phyloP scores from a whole-genome alignment of 768 basidiomycete genomes.

The Xerocomellus intermedius region DNA sequence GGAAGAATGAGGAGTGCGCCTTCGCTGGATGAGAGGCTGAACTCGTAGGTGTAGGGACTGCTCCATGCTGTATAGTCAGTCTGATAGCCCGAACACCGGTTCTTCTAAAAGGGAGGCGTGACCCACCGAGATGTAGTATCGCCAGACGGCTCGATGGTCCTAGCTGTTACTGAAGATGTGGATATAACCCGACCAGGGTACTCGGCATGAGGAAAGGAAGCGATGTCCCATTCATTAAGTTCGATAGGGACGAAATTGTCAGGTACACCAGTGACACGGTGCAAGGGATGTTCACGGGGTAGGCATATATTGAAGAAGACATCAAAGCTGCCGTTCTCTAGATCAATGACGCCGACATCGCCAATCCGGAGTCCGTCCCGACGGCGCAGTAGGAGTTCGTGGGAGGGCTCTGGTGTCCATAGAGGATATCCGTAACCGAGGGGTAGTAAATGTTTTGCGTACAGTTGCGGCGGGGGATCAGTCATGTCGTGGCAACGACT shows the following conservation, averaged over 20 bases:
- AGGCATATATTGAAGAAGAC: conserved; percentile 38
- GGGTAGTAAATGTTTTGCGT: conserved; percentile 13
- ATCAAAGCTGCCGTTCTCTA: conserved; percentile 32
- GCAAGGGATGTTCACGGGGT: conserved; percentile 28
- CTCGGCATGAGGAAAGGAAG: conserved; percentile 9
- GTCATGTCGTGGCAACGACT: background rate
- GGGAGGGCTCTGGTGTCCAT: conserved; percentile 33
- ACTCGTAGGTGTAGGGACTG: conserved; percentile 3
- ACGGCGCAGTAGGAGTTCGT: background rate
- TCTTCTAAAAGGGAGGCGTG: background rate
- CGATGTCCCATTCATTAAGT: conserved; percentile 7
- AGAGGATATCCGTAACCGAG: conserved; percentile 30
- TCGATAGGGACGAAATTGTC: conserved; percentile 24
- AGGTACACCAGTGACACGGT: conserved; percentile 22
- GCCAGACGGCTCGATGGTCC: background rate
- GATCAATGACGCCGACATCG: conserved; percentile 34
- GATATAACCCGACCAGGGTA: conserved; percentile 13
- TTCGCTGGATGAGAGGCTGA: conserved; percentile 16
- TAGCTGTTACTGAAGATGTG: conserved; percentile 10
- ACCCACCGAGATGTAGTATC: background rate
- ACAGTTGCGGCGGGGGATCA: conserved; percentile 8
- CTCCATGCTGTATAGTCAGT: background rate
- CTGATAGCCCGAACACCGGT: background rate
- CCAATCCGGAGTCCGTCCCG: conserved; percentile 32
- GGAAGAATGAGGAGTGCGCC: conserved; percentile 34